A percentile compares a stretch with the other conserved stretches of the same genome.
Conservation (phyloP, 2,329 filamentous ascomycete species). For the Lizonia empirigonia region DNA sequence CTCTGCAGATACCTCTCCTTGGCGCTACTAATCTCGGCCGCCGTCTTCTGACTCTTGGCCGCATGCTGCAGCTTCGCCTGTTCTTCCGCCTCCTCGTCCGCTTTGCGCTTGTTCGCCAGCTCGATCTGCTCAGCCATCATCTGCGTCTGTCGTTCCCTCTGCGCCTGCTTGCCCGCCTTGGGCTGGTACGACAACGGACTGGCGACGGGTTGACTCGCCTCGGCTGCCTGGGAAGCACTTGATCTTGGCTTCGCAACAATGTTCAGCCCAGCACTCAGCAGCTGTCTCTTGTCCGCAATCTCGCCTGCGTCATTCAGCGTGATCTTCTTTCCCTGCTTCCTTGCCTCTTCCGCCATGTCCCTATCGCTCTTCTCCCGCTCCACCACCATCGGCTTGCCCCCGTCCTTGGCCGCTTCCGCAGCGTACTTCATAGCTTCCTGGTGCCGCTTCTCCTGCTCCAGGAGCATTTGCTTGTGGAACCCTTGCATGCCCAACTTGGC, state of each 20-base stretch:
- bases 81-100: slow-evolving; percentile 72
- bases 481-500: slow-evolving; percentile 74
- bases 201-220: slow-evolving; percentile 21
- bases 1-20: slow-evolving; percentile 80
- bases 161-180: slow-evolving; percentile 63
- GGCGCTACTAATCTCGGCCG: slow-evolving; percentile 74
- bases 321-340: slow-evolving; percentile 66
- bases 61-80: slow-evolving; percentile 67
- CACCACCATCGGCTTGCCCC: neutral
- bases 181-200: slow-evolving; percentile 30
- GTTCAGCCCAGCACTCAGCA: slow-evolving; percentile 77
- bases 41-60: slow-evolving; percentile 78
- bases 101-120: slow-evolving; percentile 71
- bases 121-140: slow-evolving; percentile 82
- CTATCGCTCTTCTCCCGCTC: slow-evolving; percentile 62
- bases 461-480: slow-evolving; percentile 77
- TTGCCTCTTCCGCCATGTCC: slow-evolving; percentile 70
- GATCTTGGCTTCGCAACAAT: slow-evolving; percentile 67
- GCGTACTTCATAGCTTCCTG: slow-evolving; percentile 72
- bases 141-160: slow-evolving; percentile 75
- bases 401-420: slow-evolving; percentile 43
- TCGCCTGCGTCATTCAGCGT: slow-evolving; percentile 81
- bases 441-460: slow-evolving; percentile 72
- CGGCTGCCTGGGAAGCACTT: slow-evolving; percentile 31
- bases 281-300: slow-evolving; percentile 81